Percentiles rank a stretch among this genome's conserved stretches.
phyloP scores from a whole-genome alignment of 140 eudicot genomes.

The Stevia rebaudiana region DNA sequence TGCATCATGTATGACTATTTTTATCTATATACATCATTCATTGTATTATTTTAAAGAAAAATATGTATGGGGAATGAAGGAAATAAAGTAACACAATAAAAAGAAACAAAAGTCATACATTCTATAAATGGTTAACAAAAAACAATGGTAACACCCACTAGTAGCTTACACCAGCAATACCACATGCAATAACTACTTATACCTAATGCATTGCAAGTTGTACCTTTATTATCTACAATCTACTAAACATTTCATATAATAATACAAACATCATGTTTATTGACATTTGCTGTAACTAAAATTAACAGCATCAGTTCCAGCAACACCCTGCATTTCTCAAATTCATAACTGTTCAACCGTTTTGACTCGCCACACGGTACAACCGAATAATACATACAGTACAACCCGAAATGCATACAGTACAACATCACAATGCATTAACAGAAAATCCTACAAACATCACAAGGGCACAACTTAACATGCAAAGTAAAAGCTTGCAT shows the following conservation, averaged over 20 bases:
- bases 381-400: conserved; percentile 22
- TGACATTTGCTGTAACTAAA: conserved; percentile 25
- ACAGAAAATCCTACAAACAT: not conserved
- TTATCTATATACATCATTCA: too few species aligned
- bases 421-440: conserved; percentile 21
- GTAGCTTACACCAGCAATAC: not conserved
- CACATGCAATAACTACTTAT: not conserved
- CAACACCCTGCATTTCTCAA: conserved; percentile 23
- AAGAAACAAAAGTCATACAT: too few species aligned
- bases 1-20: too few species aligned
- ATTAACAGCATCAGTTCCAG: conserved; percentile 23
- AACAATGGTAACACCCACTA: too few species aligned
- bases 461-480: not conserved
- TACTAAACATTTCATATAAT: conserved; percentile 16
- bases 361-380: conserved; percentile 3
- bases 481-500: conserved; percentile 9
- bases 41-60: too few species aligned
- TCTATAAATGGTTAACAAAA: too few species aligned
- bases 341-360: conserved; percentile 14
- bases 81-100: too few species aligned
- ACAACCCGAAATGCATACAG: conserved; percentile 16
- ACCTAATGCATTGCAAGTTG: conserved; percentile 9
- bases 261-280: conserved; percentile 17
- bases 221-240: conserved; percentile 12
- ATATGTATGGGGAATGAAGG: too few species aligned